These are phyloP conservation scores for Scalesia atractyloides DNA, from an alignment of 129 eudicot species.

Conservation along the genomic window DNA sequence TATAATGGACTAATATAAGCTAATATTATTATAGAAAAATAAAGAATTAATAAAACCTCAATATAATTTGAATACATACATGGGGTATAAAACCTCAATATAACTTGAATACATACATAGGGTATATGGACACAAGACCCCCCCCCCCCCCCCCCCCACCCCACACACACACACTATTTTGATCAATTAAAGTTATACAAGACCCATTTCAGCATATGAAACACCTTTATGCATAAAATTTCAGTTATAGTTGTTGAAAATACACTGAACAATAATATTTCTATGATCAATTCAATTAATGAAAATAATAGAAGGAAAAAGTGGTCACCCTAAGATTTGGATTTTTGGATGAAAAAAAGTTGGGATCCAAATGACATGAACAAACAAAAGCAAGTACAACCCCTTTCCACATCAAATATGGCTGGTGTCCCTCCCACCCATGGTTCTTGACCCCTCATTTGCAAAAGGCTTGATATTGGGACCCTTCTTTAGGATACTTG, in stretches of 20 bases:
- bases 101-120: no score
- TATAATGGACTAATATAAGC: background rate
- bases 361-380: conserved; percentile 26
- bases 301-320: conserved; percentile 14
- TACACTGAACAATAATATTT: background rate
- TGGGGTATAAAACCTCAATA: no score
- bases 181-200: background rate
- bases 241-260: background rate
- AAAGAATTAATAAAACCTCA: background rate
- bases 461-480: conserved; percentile 13
- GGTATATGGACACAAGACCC: no score
- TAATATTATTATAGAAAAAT: background rate
- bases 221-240: background rate
- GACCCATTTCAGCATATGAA: conserved; percentile 5
- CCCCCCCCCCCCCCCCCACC: no score
- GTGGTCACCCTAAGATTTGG: conserved; percentile 33
- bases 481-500: conserved; percentile 1
- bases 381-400: conserved; percentile 33
- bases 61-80: background rate
- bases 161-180: no score
- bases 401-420: conserved; percentile 33
- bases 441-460: conserved; percentile 21
- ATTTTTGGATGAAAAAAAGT: conserved; percentile 21
- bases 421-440: conserved; percentile 19
- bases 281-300: conserved; percentile 4